These are phyloP conservation scores for Ganoderma resinaceum DNA, from an alignment of 1,284 basidiomycete species.

Conservation along the genomic window DNA sequence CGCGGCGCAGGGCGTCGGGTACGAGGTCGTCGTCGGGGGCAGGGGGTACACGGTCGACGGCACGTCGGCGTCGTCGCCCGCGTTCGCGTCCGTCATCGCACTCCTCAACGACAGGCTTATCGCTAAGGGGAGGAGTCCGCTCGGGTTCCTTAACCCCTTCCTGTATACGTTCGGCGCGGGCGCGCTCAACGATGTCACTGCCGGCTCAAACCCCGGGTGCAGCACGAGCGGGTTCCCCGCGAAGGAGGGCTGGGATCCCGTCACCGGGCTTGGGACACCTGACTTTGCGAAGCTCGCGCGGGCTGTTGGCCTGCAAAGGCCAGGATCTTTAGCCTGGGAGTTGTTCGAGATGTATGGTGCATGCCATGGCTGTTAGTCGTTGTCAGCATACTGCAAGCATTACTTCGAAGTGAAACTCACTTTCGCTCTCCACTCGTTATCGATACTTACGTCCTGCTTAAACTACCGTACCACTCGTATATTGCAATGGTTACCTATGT, in stretches of 20 bases:
- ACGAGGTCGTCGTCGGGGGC: conserved; percentile 38
- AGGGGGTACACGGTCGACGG: conserved; percentile 54
- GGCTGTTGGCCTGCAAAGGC: conserved; percentile 18
- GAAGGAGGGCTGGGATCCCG: conserved; percentile 45
- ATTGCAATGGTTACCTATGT: too few relatives aligned
- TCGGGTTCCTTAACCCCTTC: conserved; percentile 60
- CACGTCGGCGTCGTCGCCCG: conserved; percentile 55
- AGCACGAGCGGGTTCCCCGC: conserved; percentile 47
- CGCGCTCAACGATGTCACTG: conserved; percentile 52
- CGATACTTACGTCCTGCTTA: too few relatives aligned
- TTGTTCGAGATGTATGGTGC: too few relatives aligned
- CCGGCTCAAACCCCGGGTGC: conserved; percentile 40
- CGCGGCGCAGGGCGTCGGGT: conserved; percentile 39
- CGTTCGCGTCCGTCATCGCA: conserved; percentile 60
- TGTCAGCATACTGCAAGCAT: too few relatives aligned
- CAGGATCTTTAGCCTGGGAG: too few relatives aligned
- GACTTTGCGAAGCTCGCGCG: conserved; percentile 34
- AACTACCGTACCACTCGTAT: too few relatives aligned
- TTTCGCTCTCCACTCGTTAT: too few relatives aligned
- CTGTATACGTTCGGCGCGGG: conserved; percentile 40
- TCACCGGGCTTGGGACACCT: conserved; percentile 42
- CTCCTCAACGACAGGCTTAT: conserved; percentile 61
- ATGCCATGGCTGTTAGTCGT: too few relatives aligned
- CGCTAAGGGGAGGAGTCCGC: conserved; percentile 46
- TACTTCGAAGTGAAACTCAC: too few relatives aligned